Base-by-base conservation (phyloP, 257 asterid species). In the Nicotiana attenuata region DNA sequence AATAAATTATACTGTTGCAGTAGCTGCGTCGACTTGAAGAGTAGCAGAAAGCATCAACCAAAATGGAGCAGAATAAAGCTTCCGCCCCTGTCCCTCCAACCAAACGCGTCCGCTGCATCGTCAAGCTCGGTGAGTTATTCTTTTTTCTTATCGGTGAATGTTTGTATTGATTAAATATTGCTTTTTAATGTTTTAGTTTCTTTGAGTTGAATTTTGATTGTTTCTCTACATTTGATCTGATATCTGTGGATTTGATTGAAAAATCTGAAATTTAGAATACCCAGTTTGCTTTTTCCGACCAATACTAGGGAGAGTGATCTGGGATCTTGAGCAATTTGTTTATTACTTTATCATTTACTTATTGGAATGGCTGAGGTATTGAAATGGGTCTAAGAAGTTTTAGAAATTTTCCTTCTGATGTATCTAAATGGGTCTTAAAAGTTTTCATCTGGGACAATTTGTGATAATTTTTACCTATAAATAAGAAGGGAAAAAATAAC, bases 71-170 rank as follows among this genome's bases (percentile, higher is more conserved):
- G 33, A 88, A 69, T 53, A 83, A 78, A 82, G 10, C 85, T 66
- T 14, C 85, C 55, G 45, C 81, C 79, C 69, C 86, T 80, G 57
- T 26, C 65, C 65, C 77, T 26, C 84, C 57, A 77, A 19, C 81
- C 53, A 85, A 84, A 5, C 90, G 85, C 47, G 85, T 92, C 76
- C 93, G 88, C 78, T 95, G 97, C 89, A 92, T 93, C 87, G 94
- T 93, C 90, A 95, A 95, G 90, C 93, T 95, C 50, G 99, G 99
- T 95, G 38, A 77, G 90, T 69, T 13, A 38, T 63, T 55, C 73
- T 9, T 41, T 41, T 77, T 29, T 55, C 73, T 63, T 67, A 2
- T 15, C 28, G 24, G 61, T 60, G 53, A 22, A 38, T 83, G 19
- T 63, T 11, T 19, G 8, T 15, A 24, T 63, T 63, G 11, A 7